phyloP scores from a whole-genome alignment of 2,329 filamentous ascomycete genomes.

The Achaetomium macrosporum region DNA sequence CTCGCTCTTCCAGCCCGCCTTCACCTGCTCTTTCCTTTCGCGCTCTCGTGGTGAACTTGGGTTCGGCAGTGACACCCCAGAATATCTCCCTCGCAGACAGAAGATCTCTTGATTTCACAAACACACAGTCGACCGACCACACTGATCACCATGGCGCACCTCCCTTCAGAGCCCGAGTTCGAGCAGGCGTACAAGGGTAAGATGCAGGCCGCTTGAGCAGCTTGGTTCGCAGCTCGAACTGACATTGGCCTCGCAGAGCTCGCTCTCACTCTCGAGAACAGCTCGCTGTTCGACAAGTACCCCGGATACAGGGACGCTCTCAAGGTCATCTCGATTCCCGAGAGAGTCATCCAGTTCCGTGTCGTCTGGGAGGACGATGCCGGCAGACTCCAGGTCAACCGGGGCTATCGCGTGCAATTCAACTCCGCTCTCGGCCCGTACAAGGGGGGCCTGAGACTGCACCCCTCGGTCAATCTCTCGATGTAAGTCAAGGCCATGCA shows the following conservation, averaged over 20 bases:
- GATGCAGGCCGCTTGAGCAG: constrained; percentile 24
- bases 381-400: constrained; percentile 83
- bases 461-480: constrained; percentile 77
- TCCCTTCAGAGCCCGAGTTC: constrained; percentile 89
- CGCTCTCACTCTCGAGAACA: constrained; percentile 88
- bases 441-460: constrained; percentile 95
- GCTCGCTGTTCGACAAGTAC: constrained; percentile 85
- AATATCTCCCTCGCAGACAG: neutral
- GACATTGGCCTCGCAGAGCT: constrained; percentile 60
- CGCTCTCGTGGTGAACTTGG: constrained; percentile 7
- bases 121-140: constrained; percentile 1
- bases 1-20: constrained; percentile 1
- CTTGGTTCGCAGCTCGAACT: constrained; percentile 6
- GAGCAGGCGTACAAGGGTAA: constrained; percentile 95
- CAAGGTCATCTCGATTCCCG: constrained; percentile 79
- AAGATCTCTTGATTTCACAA: neutral
- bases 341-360: constrained; percentile 95
- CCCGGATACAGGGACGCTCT: constrained; percentile 93
- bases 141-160: constrained; percentile 67
- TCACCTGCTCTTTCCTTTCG: constrained; percentile 5
- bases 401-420: constrained; percentile 95
- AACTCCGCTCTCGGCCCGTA: constrained; percentile 96
- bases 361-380: constrained; percentile 96
- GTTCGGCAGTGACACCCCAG: constrained; percentile 10
- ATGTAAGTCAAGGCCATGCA: constrained; percentile 38